Evolutionary conservation across 306 rosid species (phyloP), one percentile per base, ranked within the genome.

Genomic region (Cucurbita ficifolia): DNA sequence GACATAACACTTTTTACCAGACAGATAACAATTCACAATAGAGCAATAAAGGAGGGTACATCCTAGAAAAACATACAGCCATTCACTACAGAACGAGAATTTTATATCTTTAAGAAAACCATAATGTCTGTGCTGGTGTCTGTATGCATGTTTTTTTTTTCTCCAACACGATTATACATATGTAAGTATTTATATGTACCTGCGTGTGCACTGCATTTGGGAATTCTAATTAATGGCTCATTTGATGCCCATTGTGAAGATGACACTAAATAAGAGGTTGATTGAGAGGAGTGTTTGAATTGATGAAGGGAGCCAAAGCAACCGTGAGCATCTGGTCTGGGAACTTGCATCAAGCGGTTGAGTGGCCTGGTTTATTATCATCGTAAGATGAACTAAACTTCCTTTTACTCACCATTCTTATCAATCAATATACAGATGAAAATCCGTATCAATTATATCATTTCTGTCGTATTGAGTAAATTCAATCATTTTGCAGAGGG

Each of bases 341-440:
- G 81, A 86, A 81, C 81, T 85, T 51, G 82, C 86, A 69, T 81
- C 88, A 84, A 74, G 79, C 86, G 81, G 87, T 77, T 69, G 80
- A 82, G 76, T 78, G 86, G 85, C 84, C 89, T 77, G 82, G 76
- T 85, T 83, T 88, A 76, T 81, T 76, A 78, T 81, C 85, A 71
- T 65, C 86, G 96, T 93, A 84, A 83, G 97, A 84, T 61, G 53
- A 77, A 75, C 56, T 75, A 56, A 75, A 80, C 67, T 77, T 67
- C 62, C 17, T 7, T 58, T 76, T 71, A 2, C 16, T 50, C 74
- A 19, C 49, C 21, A 43, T 24, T 76, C 52, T 52, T 21, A 46
- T 54, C 74, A 29, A 46, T 54, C 74, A 29, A 48, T 16, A 9
- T 51, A 70, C 9, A 49, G 43, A 49, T 70, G 46, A 9, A 4